Base-by-base conservation (phyloP, 1,284 basidiomycete species). In the Ganoderma sp. region DNA sequence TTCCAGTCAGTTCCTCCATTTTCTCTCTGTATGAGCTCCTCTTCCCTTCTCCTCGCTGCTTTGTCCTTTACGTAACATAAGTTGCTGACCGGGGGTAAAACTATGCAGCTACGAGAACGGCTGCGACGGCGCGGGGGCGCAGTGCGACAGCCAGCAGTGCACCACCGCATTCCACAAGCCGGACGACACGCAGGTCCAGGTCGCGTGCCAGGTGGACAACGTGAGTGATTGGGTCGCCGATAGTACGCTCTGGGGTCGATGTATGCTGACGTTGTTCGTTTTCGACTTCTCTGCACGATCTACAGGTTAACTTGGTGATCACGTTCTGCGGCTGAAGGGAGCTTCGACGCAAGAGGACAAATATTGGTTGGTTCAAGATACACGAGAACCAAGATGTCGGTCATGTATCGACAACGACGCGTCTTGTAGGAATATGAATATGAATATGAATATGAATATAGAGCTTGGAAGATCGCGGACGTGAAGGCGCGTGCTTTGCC, bases 131-230 rank as follows among this genome's bases (percentile, higher is more conserved):
- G 69, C 73, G 17, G 80, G 81, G 62, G 75, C 71, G 3, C 67
- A 67, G 15, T 73, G 71, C 57, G 25, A 34, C 42, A 65, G 50
- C 63, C 32, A 75, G 41, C 63, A 71, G 54, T 82, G 81, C 78
- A 63, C 68, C 7, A 73, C 70, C 0, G 84, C 84, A 2, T 85
- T 84, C 75, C 82, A 80, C 73, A 14, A 45, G 2, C 67, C 83
- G 2, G 72, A 78, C 62, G 84, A 85, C 70, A 81, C 78, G 64
- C 68, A 75, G 52, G 84, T 81, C n/a, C 84, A 84, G 69, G 80
- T 80, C 15, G 75, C 71, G 32, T 85, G 80, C 73, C 69, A 80
- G 71, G 50, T 15, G 17, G 66, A 76, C 67, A 72, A 79, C 67
- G 78, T 78, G 54, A 34, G 10, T 32, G 28, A n/a, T 28, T n/a